Percentiles rank a stretch among this genome's conserved stretches.
Conservation (phyloP, 2,329 filamentous ascomycete genomes). For the Amylocarpus encephaloides region DNA sequence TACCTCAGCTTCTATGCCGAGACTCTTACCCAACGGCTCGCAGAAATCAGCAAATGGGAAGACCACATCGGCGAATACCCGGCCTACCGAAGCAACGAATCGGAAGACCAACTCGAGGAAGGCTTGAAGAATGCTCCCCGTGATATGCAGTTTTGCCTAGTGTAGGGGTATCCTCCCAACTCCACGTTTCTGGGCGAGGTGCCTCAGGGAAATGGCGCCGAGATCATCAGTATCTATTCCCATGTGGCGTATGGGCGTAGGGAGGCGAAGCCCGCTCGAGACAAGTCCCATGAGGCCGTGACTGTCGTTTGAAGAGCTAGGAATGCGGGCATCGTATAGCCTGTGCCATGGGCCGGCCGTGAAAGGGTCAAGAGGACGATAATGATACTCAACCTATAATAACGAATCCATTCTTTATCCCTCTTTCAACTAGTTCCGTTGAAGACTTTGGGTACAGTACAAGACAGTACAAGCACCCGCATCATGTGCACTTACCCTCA, state of each 20-base stretch:
- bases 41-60: neutral
- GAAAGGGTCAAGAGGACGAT: neutral
- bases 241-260: neutral
- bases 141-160: neutral
- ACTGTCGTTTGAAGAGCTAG: conserved; percentile 1
- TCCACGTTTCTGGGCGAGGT: neutral
- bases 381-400: neutral
- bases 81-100: neutral
- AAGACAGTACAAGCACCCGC: neutral
- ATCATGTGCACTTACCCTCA: too few species aligned
- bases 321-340: neutral
- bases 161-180: neutral
- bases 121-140: neutral
- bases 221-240: neutral
- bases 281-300: neutral
- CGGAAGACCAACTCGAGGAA: neutral
- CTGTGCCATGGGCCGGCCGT: neutral
- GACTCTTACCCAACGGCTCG: neutral
- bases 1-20: neutral
- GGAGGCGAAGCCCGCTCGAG: neutral
- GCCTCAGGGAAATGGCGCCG: neutral
- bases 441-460: neutral
- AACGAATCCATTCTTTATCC: neutral
- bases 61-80: neutral
- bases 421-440: neutral